phyloP scores from a whole-genome alignment of 768 basidiomycete genomes.

The Dictyophora rubrovolvata region DNA sequence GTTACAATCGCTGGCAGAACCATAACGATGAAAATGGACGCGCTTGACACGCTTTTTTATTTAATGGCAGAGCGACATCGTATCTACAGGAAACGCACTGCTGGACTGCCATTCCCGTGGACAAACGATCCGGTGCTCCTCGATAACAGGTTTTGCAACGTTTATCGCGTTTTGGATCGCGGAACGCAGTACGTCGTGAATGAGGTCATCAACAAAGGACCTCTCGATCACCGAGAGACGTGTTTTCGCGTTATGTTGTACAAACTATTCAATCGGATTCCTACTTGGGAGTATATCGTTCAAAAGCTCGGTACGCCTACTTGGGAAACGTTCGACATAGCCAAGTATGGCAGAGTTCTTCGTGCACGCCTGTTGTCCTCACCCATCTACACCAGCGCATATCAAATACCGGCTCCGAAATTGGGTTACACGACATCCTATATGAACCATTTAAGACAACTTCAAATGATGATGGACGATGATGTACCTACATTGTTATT shows the following conservation, averaged over 20 bases:
- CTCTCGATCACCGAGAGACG: constrained; percentile 48
- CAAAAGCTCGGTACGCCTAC: constrained; percentile 45
- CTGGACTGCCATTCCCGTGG: constrained; percentile 30
- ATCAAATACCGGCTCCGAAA: constrained; percentile 59
- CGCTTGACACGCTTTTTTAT: not conserved
- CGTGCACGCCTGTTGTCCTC: constrained; percentile 27
- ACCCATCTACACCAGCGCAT: constrained; percentile 59
- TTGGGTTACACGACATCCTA: constrained; percentile 37
- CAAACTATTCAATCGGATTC: constrained; percentile 59
- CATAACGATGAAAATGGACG: not conserved
- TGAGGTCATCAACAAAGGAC: constrained; percentile 61
- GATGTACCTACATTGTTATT: constrained; percentile 40
- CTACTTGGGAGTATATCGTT: constrained; percentile 58
- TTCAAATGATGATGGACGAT: constrained; percentile 40
- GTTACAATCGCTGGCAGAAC: not conserved
- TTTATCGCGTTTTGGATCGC: constrained; percentile 65
- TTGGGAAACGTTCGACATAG: constrained; percentile 47
- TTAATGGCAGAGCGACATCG: constrained; percentile 4
- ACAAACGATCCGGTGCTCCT: constrained; percentile 51
- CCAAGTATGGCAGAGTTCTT: constrained; percentile 45
- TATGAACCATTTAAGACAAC: constrained; percentile 53
- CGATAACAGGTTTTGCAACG: constrained; percentile 57
- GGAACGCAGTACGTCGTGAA: constrained; percentile 57
- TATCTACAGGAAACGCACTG: not conserved
- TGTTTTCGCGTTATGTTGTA: constrained; percentile 66